These are phyloP conservation scores for Triticum timopheevii DNA, from an alignment of 176 grass and related monocot genomes.

Conservation along the genomic window DNA sequence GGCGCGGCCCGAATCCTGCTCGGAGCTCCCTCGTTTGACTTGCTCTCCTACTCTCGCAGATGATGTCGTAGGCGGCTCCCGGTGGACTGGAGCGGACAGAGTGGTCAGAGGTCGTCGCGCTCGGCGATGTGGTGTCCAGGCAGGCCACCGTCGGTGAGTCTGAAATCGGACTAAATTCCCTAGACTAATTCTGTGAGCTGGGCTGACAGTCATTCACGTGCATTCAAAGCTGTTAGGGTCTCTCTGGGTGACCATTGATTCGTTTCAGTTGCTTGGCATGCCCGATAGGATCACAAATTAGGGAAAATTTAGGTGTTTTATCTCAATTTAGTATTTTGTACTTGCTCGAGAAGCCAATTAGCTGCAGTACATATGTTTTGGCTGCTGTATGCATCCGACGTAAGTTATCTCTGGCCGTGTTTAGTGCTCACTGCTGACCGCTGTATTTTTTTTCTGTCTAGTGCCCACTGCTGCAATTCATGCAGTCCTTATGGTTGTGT, in stretches of 20 bases:
- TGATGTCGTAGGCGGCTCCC: slow-evolving; percentile 10
- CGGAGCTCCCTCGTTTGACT: no score
- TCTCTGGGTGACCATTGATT: neutral
- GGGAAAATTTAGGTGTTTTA: neutral
- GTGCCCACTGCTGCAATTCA: no score
- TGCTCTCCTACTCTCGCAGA: neutral
- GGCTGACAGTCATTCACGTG: neutral
- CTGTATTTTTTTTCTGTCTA: no score
- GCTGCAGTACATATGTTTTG: neutral
- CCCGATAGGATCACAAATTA: neutral
- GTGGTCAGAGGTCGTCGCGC: no score
- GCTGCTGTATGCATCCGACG: neutral
- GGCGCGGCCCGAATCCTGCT: no score
- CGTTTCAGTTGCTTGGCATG: neutral
- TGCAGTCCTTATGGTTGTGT: no score
- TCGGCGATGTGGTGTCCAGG: slow-evolving; percentile 46
- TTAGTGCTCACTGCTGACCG: neutral
- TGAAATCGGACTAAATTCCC: neutral
- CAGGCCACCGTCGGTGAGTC: slow-evolving; percentile 72
- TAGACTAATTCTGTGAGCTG: neutral
- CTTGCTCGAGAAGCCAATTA: neutral
- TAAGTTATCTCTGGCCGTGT: neutral
- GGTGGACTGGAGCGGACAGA: no score
- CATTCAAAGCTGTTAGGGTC: neutral
- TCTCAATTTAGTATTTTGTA: neutral